phyloP scores from a whole-genome alignment of 306 rosid genomes.

The Morella rubra region DNA sequence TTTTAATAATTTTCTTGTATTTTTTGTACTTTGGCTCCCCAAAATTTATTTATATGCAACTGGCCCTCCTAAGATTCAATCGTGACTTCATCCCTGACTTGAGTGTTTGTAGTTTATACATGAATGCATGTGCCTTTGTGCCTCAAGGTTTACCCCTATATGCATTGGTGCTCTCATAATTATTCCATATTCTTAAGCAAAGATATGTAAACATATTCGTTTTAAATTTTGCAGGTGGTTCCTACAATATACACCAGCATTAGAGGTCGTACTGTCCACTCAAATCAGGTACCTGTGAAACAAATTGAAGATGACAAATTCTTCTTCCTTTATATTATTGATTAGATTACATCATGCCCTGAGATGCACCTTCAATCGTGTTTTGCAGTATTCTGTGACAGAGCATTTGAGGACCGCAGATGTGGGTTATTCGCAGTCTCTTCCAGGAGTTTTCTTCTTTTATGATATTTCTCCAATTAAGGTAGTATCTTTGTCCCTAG shows the following conservation, averaged over 20 bases:
- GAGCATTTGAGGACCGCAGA: conserved; percentile 86
- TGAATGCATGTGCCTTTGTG: background rate
- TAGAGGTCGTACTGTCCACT: conserved; percentile 61
- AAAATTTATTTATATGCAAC: no score
- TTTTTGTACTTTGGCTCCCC: no score
- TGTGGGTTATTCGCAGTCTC: conserved; percentile 32
- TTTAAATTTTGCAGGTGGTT: conserved; percentile 63
- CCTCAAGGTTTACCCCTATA: background rate
- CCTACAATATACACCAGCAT: conserved; percentile 68
- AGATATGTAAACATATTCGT: conserved; percentile 8
- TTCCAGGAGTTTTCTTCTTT: conserved; percentile 79
- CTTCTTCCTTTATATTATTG: conserved; percentile 14
- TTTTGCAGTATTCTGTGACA: conserved; percentile 83
- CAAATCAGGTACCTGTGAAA: conserved; percentile 75
- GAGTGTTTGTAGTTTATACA: background rate
- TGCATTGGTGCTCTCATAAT: conserved; percentile 14
- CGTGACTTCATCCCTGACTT: no score
- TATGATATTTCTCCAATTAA: conserved; percentile 89
- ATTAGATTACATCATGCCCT: conserved; percentile 18
- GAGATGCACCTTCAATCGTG: conserved; percentile 26
- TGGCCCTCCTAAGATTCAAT: no score
- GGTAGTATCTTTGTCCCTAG: conserved; percentile 39
- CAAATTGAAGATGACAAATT: conserved; percentile 17
- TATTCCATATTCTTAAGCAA: background rate
- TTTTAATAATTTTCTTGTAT: no score